Evolutionary conservation across 2,329 filamentous ascomycete species (phyloP).

Genomic region (Verticillium isaacii): DNA sequence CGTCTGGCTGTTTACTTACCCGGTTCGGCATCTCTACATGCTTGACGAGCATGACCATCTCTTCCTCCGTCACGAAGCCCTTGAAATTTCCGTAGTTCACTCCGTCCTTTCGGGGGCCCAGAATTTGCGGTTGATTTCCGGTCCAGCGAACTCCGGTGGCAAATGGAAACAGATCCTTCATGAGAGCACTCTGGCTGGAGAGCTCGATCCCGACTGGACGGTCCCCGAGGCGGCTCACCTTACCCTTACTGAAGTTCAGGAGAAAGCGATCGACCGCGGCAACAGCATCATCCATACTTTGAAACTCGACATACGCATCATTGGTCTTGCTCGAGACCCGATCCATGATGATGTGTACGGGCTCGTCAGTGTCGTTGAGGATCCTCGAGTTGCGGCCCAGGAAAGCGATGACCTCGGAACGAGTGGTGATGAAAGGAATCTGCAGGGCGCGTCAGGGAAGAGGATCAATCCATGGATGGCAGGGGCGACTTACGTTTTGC

Average conservation of each 20-base stretch:
- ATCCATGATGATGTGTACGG: constrained; percentile 62
- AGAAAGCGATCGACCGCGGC: constrained; percentile 46
- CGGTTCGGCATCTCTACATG: constrained; percentile 57
- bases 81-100: constrained; percentile 50
- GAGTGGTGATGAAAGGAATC: constrained; percentile 52
- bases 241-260: constrained; percentile 29
- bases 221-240: constrained; percentile 47
- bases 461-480: neutral
- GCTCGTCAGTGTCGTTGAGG: constrained; percentile 48
- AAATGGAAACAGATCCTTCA: constrained; percentile 58
- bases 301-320: constrained; percentile 57
- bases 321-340: constrained; percentile 58
- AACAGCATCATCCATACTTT: constrained; percentile 46
- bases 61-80: constrained; percentile 57
- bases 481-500: constrained; percentile 37
- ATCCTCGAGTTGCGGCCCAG: constrained; percentile 54
- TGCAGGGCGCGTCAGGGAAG: constrained; percentile 18
- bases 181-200: constrained; percentile 50
- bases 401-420: constrained; percentile 53
- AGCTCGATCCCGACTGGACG: constrained; percentile 53
- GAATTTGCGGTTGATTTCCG: constrained; percentile 36
- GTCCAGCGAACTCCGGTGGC: constrained; percentile 53
- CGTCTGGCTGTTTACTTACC: constrained; percentile 36
- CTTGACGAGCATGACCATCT: constrained; percentile 59
- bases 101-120: constrained; percentile 22